Percentiles rank a stretch among this genome's conserved stretches.
Evolutionary conservation across 768 basidiomycete species (phyloP).

Genomic region (Imleria badia): DNA sequence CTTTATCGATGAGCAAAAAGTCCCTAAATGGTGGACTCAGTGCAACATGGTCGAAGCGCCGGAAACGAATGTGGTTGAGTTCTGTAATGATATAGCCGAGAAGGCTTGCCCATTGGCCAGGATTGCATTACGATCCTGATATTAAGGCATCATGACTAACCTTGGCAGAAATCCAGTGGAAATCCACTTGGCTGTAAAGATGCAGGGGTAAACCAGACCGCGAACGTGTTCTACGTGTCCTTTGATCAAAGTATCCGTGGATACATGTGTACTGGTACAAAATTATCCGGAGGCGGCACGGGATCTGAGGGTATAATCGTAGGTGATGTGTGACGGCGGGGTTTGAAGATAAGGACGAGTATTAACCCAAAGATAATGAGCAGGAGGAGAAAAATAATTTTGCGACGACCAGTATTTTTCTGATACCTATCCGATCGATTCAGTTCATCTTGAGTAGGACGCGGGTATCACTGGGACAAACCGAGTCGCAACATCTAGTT

Average conservation of each 20-base stretch:
- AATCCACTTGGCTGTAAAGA: conserved; percentile 4
- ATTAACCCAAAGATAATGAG: conserved; percentile 88
- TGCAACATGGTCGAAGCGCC: conserved; percentile 10
- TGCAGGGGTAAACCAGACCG: conserved; percentile 4
- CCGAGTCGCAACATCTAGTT: conserved; percentile 80
- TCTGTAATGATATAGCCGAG: conserved; percentile 1
- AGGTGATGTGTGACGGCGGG: conserved; percentile 52
- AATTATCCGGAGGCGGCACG: conserved; percentile 24
- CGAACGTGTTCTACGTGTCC: conserved; percentile 15
- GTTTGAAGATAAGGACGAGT: conserved; percentile 90
- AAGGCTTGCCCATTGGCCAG: conserved; percentile 14
- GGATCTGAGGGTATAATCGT: conserved; percentile 30
- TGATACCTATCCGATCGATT: conserved; percentile 65
- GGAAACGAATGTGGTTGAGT: neutral
- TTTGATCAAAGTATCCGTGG: conserved; percentile 32
- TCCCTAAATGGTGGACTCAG: conserved; percentile 4
- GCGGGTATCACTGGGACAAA: conserved; percentile 36
- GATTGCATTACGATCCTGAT: conserved; percentile 3
- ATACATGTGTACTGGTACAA: conserved; percentile 33
- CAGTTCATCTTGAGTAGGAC: neutral
- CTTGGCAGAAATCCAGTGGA: conserved; percentile 9
- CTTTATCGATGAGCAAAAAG: conserved; percentile 20
- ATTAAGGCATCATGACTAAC: conserved; percentile 14
- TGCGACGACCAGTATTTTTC: conserved; percentile 87
- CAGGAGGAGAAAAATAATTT: conserved; percentile 89